Evolutionary conservation across 75 land plant genomes (phyloP), one percentile per base, ranked within the genome.

Genomic region (Pinus taeda): DNA sequence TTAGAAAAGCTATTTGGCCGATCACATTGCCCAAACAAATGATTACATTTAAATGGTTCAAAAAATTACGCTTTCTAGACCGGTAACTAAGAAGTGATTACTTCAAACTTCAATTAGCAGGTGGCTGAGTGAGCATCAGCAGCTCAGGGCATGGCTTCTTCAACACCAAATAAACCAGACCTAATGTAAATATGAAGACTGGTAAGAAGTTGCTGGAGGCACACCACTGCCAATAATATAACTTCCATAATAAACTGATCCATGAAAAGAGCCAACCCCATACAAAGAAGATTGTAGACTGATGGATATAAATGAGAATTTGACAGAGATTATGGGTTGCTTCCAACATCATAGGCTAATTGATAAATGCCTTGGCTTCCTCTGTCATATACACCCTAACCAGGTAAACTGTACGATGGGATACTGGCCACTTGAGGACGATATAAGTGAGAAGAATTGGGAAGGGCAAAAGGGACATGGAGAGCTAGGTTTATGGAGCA

Each of bases 271-370:
- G 61, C 76, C 59, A 77, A 73, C 56, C 24, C 86, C 85, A 73
- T 82, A 84, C 33, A 82, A 79, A 20, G 85, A 73, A 6, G 85
- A 81, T 49, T 63, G 76, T 20, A 81, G 53, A 57, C 79, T 79
- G 87, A 67, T 30, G 86, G 37, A 65, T 88, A 86, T 15, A 84
- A 59, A 75, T 83, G 79, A 21, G 92, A 74, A n/a, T 39, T 56
- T 65, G 81, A 14, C 14, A 76, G 78, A 24, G 64, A 6, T 15
- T 14, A 29, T 20, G 74, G 24, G 55, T 62, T 77, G 76, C 83
- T 83, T 33, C 80, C 73, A 65, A 82, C 76, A 37, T 71, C 85
- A 58, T 81, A 76, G 55, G 89, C 69, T 37, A 79, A 74, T 18
- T 65, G 81, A 73, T 75, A 81, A 36, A 80, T 73, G 30, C 80